Base-by-base conservation (phyloP, 805 yeast species). In the Yarrowia hollandica region DNA sequence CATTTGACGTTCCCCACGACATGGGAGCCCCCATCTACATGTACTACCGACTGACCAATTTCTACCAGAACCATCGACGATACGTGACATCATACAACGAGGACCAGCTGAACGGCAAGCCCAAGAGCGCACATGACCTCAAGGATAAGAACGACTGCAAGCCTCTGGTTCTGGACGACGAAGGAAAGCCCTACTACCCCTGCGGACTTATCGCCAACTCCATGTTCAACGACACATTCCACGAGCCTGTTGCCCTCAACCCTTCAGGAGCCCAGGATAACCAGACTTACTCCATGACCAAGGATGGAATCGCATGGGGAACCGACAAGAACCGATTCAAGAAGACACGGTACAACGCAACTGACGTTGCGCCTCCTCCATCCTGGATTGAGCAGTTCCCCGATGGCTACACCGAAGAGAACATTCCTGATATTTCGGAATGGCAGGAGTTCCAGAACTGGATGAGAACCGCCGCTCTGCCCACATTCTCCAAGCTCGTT, bases 381-480 rank as follows among this genome's bases (percentile, higher is more conserved):
- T 89, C 87, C 74, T 92, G 99, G 99, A 76, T 74, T 37, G 78
- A 81, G 63, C 75, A 68, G 74, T 92, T 72, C 71, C 98, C 98
- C 1, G 74, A 90, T 61, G 98, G 98, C 0, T 92, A 94, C 74
- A 89, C 86, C n/a, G 84, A 80, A 30, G 82, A 81, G 5, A 90
- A 89, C 70, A 66, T 92, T 62, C 96, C 96, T 2, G 85, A 88
- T 68, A 69, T 92, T 48, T 78, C 88, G 1, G 69, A 74, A 33
- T 84, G 94, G 90, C 92, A 89, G 69, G 84, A 84, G 64, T 81
- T 92, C 66, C 96, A 90, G 75, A 92, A 90, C 71, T 92, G 99
- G 99, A 92, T 92, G 97, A 82, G 96, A 67, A 90, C 97, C 1
- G 96, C 98, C 0, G 97, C 96, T 0, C 76, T 92, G 63, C 96